Evolutionary conservation across 2,329 filamentous ascomycete genomes (phyloP).

Genomic region (Lecanoromycetidae sp.): DNA sequence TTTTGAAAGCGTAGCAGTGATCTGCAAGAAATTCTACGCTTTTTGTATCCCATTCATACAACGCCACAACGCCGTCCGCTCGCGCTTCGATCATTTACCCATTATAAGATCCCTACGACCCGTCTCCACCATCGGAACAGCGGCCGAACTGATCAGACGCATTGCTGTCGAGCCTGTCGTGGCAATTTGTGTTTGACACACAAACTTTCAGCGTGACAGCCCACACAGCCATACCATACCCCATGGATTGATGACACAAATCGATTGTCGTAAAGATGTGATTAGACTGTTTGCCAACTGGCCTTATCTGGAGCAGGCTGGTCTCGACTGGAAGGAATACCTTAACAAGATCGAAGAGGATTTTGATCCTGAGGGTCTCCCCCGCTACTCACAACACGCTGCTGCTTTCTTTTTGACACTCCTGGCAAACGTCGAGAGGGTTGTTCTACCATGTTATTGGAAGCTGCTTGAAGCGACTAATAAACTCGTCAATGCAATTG

Average conservation of each 20-base stretch:
- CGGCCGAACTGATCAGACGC: slow-evolving; percentile 19
- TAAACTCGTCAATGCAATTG: slow-evolving; percentile 18
- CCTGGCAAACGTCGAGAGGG: slow-evolving; percentile 19
- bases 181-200: slow-evolving; percentile 19
- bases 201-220: slow-evolving; percentile 18
- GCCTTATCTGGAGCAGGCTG: slow-evolving; percentile 19
- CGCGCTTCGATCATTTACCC: slow-evolving; percentile 19
- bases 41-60: slow-evolving; percentile 20
- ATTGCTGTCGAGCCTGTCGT: slow-evolving; percentile 21
- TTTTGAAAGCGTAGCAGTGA: slow-evolving; percentile 21
- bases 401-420: slow-evolving; percentile 21
- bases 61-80: slow-evolving; percentile 20
- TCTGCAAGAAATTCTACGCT: slow-evolving; percentile 19
- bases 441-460: slow-evolving; percentile 17
- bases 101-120: slow-evolving; percentile 11
- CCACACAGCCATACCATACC: slow-evolving; percentile 9
- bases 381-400: slow-evolving; percentile 21
- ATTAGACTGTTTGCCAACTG: slow-evolving; percentile 19
- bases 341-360: slow-evolving; percentile 19
- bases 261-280: slow-evolving; percentile 15
- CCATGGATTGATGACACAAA: slow-evolving; percentile 13
- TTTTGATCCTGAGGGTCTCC: slow-evolving; percentile 6
- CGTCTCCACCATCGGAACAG: slow-evolving; percentile 10
- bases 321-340: slow-evolving; percentile 22
- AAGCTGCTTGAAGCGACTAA: slow-evolving; percentile 16